These are phyloP conservation scores for Macrolepiota fuliginosa DNA, from an alignment of 768 basidiomycete genomes.

Conservation along the genomic window DNA sequence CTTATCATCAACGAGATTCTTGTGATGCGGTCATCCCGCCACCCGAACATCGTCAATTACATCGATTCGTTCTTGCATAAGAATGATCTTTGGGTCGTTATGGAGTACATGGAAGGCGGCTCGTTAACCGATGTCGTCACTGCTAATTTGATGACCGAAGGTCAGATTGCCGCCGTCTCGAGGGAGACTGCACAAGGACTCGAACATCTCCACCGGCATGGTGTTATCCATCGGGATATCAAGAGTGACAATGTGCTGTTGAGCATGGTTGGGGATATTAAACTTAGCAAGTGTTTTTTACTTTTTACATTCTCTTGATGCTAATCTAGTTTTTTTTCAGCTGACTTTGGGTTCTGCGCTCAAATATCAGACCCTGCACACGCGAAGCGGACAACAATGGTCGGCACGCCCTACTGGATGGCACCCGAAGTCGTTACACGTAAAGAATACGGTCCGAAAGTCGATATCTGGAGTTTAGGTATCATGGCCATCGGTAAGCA, in stretches of 20 bases:
- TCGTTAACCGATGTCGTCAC: slow-evolving; percentile 94
- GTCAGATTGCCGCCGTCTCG: slow-evolving; percentile 96
- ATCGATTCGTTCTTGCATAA: slow-evolving; percentile 98
- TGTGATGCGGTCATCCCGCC: slow-evolving; percentile 94
- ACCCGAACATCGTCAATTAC: slow-evolving; percentile 99
- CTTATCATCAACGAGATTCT: slow-evolving; percentile 99
- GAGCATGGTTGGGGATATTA: slow-evolving; percentile 93
- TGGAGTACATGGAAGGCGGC: slow-evolving; percentile 99
- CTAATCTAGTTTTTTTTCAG: slow-evolving; percentile 35
- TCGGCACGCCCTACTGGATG: slow-evolving; percentile 99
- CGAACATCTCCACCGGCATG: slow-evolving; percentile 92
- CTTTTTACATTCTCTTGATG: slow-evolving; percentile 10
- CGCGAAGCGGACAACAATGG: slow-evolving; percentile 96
- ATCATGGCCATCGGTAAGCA: slow-evolving; percentile 90
- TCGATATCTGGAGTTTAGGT: slow-evolving; percentile 96
- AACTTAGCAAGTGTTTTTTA: slow-evolving; percentile 74
- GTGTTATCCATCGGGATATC: slow-evolving; percentile 98
- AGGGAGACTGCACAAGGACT: slow-evolving; percentile 91
- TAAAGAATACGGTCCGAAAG: slow-evolving; percentile 97
- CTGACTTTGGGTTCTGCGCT: slow-evolving; percentile 98
- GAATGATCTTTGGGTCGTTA: slow-evolving; percentile 99
- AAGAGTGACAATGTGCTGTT: slow-evolving; percentile 97
- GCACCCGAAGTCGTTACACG: slow-evolving; percentile 97
- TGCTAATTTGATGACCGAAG: slow-evolving; percentile 95
- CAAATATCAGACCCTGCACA: slow-evolving; percentile 89